phyloP scores from a whole-genome alignment of 768 basidiomycete genomes.

The Phylloporus sp. region DNA sequence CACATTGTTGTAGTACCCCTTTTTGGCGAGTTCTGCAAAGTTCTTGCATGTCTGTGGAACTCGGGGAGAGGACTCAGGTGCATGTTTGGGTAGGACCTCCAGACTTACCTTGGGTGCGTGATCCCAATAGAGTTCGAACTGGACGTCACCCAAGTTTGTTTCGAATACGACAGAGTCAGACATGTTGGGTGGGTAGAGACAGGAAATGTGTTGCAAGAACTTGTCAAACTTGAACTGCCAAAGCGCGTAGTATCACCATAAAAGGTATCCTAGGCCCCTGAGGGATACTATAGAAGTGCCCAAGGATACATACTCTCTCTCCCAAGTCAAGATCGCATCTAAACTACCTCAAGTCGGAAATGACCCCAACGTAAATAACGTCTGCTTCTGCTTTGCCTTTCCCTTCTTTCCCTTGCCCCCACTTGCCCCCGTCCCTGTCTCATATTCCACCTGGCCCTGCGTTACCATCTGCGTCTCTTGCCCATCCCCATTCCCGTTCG shows the following conservation, averaged over 20 bases:
- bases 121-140: slow-evolving; percentile 89
- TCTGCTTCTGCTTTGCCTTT: slow-evolving; percentile 84
- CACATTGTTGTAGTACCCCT: slow-evolving; percentile 89
- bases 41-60: slow-evolving; percentile 82
- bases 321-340: not conserved
- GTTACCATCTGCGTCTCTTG: not conserved
- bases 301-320: not conserved
- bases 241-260: not conserved
- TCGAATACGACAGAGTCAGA: slow-evolving; percentile 62
- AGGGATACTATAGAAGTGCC: not conserved
- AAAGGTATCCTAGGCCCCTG: slow-evolving; percentile 2
- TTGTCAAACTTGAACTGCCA: not conserved
- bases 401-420: slow-evolving; percentile 60
- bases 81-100: not conserved
- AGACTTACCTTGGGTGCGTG: slow-evolving; percentile 71
- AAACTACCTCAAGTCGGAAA: slow-evolving; percentile 34
- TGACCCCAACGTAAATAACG: slow-evolving; percentile 63
- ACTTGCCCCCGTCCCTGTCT: not conserved
- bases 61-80: slow-evolving; percentile 8
- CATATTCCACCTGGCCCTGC: slow-evolving; percentile 7
- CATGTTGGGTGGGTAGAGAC: slow-evolving; percentile 10
- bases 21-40: slow-evolving; percentile 85
- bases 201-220: too few relatives aligned
- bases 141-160: slow-evolving; percentile 82
- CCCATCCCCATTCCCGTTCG: not conserved